These are phyloP conservation scores for Eucalyptus virginea DNA, from an alignment of 345 rosid species.

Conservation along the genomic window DNA sequence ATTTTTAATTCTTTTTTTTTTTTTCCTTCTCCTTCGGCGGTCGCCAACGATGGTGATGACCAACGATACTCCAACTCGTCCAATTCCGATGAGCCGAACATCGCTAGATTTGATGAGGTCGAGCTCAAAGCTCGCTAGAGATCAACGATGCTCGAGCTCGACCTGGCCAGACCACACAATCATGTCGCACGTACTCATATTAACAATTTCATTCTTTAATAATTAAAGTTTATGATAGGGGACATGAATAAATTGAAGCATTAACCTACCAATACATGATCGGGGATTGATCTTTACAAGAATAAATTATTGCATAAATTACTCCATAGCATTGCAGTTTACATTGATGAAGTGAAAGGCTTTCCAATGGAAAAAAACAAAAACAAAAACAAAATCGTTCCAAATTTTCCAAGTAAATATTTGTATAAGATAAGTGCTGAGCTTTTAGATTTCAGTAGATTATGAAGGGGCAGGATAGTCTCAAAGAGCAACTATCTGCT, in stretches of 20 bases:
- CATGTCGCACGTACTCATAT: too few species aligned
- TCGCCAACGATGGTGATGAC: too few species aligned
- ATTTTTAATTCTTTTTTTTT: too few species aligned
- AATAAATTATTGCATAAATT: neutral
- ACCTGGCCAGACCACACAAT: too few species aligned
- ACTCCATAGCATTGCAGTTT: neutral
- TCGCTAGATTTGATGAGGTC: too few species aligned
- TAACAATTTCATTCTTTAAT: neutral
- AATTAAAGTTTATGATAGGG: neutral
- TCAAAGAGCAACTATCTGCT: slow-evolving; percentile 50
- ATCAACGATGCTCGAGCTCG: too few species aligned
- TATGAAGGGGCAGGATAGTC: slow-evolving; percentile 49
- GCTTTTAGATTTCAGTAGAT: neutral
- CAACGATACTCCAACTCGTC: too few species aligned
- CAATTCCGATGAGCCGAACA: too few species aligned
- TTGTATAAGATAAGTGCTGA: neutral
- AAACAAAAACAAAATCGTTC: neutral
- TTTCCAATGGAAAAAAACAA: neutral
- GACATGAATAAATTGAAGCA: neutral
- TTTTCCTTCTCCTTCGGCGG: too few species aligned
- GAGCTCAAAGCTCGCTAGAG: too few species aligned
- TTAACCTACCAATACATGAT: neutral
- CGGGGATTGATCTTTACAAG: neutral
- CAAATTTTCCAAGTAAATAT: neutral
- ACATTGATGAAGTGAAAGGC: too few species aligned